Percentiles rank a stretch among this genome's conserved stretches.
Evolutionary conservation across 371 early-diverging fungal genomes (phyloP).

Genomic region (Apophysomyces sp.): DNA sequence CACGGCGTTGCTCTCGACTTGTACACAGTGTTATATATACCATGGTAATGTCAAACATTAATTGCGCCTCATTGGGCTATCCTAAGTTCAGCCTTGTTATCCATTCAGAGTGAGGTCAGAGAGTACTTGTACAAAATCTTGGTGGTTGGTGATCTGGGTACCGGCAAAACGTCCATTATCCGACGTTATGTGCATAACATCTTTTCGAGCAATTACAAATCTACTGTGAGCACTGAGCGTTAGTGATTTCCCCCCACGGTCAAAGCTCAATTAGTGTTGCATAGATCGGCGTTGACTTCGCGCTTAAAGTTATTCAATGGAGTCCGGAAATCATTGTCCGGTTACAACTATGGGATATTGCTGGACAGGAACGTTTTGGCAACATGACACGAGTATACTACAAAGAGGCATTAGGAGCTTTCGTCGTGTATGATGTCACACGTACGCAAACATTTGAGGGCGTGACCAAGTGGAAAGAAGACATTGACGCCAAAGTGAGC

Average conservation of each 20-base stretch:
- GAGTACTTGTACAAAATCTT: conserved; percentile 71
- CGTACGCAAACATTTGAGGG: conserved; percentile 70
- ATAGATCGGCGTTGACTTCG: conserved; percentile 84
- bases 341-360: conserved; percentile 86
- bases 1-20: not conserved
- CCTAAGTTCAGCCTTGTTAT: not conserved
- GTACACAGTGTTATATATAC: not conserved
- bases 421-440: conserved; percentile 82
- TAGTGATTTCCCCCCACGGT: not conserved
- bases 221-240: conserved; percentile 55
- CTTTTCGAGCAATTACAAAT: conserved; percentile 69
- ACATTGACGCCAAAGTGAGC: conserved; percentile 62
- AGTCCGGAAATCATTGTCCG: conserved; percentile 54
- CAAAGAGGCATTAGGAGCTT: conserved; percentile 76
- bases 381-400: conserved; percentile 82
- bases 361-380: conserved; percentile 82
- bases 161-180: conserved; percentile 74
- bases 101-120: conserved; percentile 29
- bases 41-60: not conserved
- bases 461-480: conserved; percentile 73
- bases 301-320: conserved; percentile 75
- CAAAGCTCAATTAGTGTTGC: not conserved
- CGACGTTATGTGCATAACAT: conserved; percentile 71
- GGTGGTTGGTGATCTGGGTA: conserved; percentile 78
- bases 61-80: not conserved